Base-by-base conservation (phyloP, 164 flowering plant genomes). In the Paratinospora sagittata region DNA sequence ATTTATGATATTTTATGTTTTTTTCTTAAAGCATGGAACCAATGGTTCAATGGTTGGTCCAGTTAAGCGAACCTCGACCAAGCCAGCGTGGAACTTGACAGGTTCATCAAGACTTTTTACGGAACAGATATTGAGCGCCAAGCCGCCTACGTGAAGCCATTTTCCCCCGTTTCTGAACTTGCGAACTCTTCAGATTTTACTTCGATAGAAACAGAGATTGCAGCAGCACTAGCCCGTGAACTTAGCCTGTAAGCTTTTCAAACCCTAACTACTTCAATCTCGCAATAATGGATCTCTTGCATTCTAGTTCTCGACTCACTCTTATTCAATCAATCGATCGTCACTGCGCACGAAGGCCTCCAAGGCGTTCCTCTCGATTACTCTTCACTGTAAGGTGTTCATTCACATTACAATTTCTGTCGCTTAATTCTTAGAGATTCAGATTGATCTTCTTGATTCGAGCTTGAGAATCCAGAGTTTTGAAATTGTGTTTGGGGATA, bases 371-470 rank as follows among this genome's bases (percentile, higher is more conserved):
- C 27, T 47, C 72, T 76, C 69, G 74, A 8, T 7, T 71, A 24
- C 6, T 6, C 16, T 65, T 64, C 58, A 68, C 52, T 65, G 65
- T 76, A 27, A 76, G 78, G 78, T 76, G 24, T 52, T n/a, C 68
- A 3, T 52, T n/a, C 68, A 1, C 33, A 2, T 49, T 26, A 8
- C 19, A 33, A 30, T 62, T 27, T 43, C 67, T 34, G 19, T 26
- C 2, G 16, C 8, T 65, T 27, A 30, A n/a, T 24, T 43, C 47
- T 60, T 45, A 1, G 8, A 23, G 7, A n/a, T 73, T 13, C 16
- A 8, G 39, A n/a, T 39, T 8, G 26, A 34, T 60, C 37, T 8
- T 27, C 49, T 30, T 30, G 34, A 43, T 49, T 49, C 34, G 17
- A 36, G 23, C 49, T 63, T 13, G 24, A 36, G 5, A 21, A 39